These are phyloP conservation scores for Serendipita sp. DNA, from an alignment of 768 basidiomycete genomes.

Conservation along the genomic window DNA sequence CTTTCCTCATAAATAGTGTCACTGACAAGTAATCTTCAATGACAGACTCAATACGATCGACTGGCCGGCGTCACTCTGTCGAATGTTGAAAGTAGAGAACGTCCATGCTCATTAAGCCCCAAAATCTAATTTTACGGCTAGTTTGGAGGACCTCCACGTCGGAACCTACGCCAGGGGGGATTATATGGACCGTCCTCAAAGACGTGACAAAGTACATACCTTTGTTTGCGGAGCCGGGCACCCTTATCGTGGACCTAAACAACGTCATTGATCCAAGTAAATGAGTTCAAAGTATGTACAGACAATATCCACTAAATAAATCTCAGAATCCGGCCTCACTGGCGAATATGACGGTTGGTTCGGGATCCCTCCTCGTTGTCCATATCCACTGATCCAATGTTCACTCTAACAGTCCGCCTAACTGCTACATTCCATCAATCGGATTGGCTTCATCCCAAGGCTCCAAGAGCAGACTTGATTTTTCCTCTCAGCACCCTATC, in stretches of 20 bases:
- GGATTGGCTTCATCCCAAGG: slow-evolving; percentile 37
- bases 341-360: slow-evolving; percentile 56
- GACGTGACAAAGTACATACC: slow-evolving; percentile 60
- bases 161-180: slow-evolving; percentile 52
- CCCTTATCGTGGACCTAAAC: slow-evolving; percentile 58
- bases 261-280: slow-evolving; percentile 36
- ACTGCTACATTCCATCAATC: slow-evolving; percentile 59
- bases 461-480: slow-evolving; percentile 43
- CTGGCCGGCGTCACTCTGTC: slow-evolving; percentile 59
- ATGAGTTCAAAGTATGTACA: background rate
- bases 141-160: slow-evolving; percentile 73
- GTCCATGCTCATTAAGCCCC: background rate
- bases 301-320: background rate
- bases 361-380: background rate
- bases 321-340: slow-evolving; percentile 25
- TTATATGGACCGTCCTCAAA: slow-evolving; percentile 64
- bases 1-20: background rate
- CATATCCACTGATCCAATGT: background rate
- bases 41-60: slow-evolving; percentile 48
- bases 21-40: background rate
- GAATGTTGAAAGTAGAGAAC: slow-evolving; percentile 50
- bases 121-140: slow-evolving; percentile 14
- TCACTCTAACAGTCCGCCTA: slow-evolving; percentile 33
- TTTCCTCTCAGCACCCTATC: slow-evolving; percentile 52
- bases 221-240: slow-evolving; percentile 49